Evolutionary conservation across 148 eudicot species (phyloP).

Genomic region (Amaranthus hypochondriacus): DNA sequence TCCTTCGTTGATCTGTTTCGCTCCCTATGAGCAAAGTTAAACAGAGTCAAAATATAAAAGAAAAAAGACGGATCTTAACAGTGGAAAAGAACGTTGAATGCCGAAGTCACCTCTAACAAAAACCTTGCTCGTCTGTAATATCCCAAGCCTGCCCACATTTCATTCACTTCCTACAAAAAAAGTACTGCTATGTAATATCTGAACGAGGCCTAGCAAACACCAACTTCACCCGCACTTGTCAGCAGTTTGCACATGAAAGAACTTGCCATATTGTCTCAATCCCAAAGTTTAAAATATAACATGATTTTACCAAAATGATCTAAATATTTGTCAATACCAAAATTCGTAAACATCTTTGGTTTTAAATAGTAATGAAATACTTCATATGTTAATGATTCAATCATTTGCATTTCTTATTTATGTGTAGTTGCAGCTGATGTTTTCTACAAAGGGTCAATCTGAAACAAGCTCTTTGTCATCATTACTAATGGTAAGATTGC

Average conservation of each 20-base stretch:
- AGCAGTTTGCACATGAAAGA: background rate
- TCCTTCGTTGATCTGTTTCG: conserved; percentile 70
- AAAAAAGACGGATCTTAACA: background rate
- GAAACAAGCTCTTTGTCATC: no score
- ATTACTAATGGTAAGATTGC: no score
- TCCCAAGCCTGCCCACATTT: conserved; percentile 99
- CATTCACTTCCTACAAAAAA: conserved; percentile 84
- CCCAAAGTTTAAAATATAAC: no score
- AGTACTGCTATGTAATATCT: background rate
- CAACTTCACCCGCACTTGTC: background rate
- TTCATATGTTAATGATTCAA: no score
- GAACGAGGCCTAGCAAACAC: background rate
- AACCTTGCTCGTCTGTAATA: conserved; percentile 85
- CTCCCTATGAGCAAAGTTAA: conserved; percentile 47
- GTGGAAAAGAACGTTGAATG: no score
- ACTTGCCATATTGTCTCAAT: background rate
- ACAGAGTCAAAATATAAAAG: background rate
- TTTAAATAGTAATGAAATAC: no score
- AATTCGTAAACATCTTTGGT: no score
- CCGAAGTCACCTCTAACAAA: conserved; percentile 66
- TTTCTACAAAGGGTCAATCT: no score
- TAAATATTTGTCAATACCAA: no score
- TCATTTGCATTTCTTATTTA: no score
- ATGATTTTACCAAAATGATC: no score
- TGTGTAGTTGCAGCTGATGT: no score